phyloP scores from a whole-genome alignment of 1,284 basidiomycete species.

The Ustilago vetiveriae region DNA sequence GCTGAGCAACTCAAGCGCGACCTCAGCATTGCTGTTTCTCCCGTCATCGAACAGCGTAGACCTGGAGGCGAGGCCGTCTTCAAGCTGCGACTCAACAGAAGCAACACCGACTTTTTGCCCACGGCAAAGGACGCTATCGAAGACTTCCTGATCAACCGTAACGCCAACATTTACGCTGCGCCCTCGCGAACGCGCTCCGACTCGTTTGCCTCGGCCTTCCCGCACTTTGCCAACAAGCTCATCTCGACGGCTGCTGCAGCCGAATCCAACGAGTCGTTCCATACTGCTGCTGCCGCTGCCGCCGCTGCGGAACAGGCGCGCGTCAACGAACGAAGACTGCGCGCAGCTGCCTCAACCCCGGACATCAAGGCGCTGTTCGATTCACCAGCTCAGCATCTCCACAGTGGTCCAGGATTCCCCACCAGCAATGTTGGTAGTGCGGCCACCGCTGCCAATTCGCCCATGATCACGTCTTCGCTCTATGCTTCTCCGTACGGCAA shows the following conservation, averaged over 20 bases:
- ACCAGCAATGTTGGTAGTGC: slow-evolving; percentile 26
- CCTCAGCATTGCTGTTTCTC: slow-evolving; percentile 85
- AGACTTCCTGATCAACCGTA: slow-evolving; percentile 85
- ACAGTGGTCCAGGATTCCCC: slow-evolving; percentile 68
- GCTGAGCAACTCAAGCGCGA: slow-evolving; percentile 91
- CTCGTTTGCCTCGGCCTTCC: slow-evolving; percentile 92
- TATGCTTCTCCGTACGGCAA: slow-evolving; percentile 61
- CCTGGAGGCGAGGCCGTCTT: slow-evolving; percentile 77
- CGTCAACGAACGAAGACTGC: slow-evolving; percentile 78
- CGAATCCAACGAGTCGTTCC: slow-evolving; percentile 60
- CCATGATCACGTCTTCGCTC: slow-evolving; percentile 54
- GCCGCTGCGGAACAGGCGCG: slow-evolving; percentile 67
- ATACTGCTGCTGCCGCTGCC: slow-evolving; percentile 20
- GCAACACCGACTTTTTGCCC: slow-evolving; percentile 78
- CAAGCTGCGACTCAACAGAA: slow-evolving; percentile 93
- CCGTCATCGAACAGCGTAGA: slow-evolving; percentile 70
- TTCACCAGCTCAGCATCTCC: slow-evolving; percentile 60
- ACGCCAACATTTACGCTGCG: slow-evolving; percentile 70
- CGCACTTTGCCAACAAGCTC: slow-evolving; percentile 95
- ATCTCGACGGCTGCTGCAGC: slow-evolving; percentile 53
- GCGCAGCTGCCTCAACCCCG: slow-evolving; percentile 85
- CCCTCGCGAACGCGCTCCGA: slow-evolving; percentile 73
- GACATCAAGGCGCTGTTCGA: slow-evolving; percentile 94
- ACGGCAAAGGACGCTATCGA: slow-evolving; percentile 91
- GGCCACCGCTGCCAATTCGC: slow-evolving; percentile 47